A percentile compares a stretch with the other conserved stretches of the same genome.
Conservation (phyloP, 345 rosid genomes). For the Lumnitzera littorea region DNA sequence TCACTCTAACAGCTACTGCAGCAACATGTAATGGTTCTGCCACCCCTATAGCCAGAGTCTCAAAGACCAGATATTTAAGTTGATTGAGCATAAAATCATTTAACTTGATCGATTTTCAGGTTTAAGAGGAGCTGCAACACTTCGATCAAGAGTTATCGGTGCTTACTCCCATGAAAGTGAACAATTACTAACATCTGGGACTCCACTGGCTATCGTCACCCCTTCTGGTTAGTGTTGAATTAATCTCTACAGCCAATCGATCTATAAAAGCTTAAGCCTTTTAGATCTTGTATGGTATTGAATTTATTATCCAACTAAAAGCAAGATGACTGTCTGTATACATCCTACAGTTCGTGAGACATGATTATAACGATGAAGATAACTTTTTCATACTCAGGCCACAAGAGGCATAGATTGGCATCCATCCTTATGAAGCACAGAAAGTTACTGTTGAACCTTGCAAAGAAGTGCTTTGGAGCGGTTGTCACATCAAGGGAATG, state of each 20-base stretch:
- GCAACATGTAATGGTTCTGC: slow-evolving; percentile 12
- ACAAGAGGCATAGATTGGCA: slow-evolving; percentile 14
- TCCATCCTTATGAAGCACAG: slow-evolving; percentile 5
- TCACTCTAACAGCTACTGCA: slow-evolving; percentile 16
- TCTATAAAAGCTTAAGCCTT: no score
- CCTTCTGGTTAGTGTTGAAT: slow-evolving; percentile 10
- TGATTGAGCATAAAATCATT: neutral
- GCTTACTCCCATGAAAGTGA: slow-evolving; percentile 3
- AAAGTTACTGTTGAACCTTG: slow-evolving; percentile 1
- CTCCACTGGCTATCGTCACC: slow-evolving; percentile 6
- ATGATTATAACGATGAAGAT: no score
- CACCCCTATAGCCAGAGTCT: no score
- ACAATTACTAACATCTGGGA: slow-evolving; percentile 7
- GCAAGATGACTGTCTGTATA: no score
- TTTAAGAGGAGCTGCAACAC: slow-evolving; percentile 17
- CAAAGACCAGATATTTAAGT: no score
- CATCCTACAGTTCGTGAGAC: no score
- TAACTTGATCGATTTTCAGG: slow-evolving; percentile 5
- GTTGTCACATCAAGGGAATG: slow-evolving; percentile 10
- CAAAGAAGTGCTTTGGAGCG: slow-evolving; percentile 12
- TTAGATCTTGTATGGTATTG: no score
- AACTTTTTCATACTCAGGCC: neutral
- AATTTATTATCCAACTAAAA: no score
- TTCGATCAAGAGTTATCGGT: slow-evolving; percentile 11
- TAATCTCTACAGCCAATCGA: neutral